Evolutionary conservation across 345 rosid genomes (phyloP), one percentile per base, ranked within the genome.

Genomic region (Jatropha curcas): DNA sequence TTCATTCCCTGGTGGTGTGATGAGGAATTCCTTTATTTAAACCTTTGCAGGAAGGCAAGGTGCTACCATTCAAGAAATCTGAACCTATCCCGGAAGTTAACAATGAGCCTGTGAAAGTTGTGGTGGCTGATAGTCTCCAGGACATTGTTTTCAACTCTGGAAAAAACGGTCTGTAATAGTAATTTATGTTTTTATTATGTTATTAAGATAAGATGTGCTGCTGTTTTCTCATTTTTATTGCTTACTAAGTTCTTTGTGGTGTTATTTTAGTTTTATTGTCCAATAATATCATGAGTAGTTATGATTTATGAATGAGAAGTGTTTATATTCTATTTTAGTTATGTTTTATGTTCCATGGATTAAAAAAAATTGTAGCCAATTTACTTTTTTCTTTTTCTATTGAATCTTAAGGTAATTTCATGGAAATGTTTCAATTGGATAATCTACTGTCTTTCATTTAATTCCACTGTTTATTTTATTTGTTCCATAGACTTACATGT

Each of bases 11-110:
- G 27, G 58, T 22, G 22, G 19, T 59, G 52, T 73, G 66, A 37
- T 46, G 20, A 9, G 4, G 3, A 24, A 52, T 41, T 27, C 2
- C 34, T 7, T 74, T 41, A 22, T 13, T 46, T 31, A 39, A 20
- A 28, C 5, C 33, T 37, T 3, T 84, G 75, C 92, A 95, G 99
- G 96, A 83, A n/a, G 99, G 98, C 6, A 93, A 91, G 56, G 89
- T 90, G 72, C 72, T 60, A 1, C 84, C 85, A 61, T 87, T 55
- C 81, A 87, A 43, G 73, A 91, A 91, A 79, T 93, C 99, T 64
- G 96, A 95, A 73, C 96, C 98, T n/a, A 81, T 95, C 45, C 98
- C 99, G 30, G 85, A 86, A 76, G 89, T 79, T 65, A 95, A 95
- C 80, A 77, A 83, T 1, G 97, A 91, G 72, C 97, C 98, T 20